Conservation (phyloP, 139 green algal genomes). For the Volvox africanus region DNA sequence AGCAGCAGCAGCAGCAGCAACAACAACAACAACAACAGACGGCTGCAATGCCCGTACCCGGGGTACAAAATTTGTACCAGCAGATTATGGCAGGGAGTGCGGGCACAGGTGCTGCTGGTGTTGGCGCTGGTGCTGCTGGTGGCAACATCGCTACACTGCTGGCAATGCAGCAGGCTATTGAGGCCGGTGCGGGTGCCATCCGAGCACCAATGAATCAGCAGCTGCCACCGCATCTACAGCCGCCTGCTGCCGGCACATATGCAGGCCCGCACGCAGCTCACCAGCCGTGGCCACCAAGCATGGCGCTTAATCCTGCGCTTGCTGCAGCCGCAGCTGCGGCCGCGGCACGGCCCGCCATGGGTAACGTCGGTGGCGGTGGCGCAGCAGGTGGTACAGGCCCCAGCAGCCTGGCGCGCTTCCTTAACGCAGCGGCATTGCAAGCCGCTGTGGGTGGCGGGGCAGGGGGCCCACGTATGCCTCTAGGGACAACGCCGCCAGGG, state of each 20-base stretch:
- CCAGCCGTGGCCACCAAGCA: background rate
- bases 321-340: slow-evolving; percentile 4
- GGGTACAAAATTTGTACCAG: background rate
- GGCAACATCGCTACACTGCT: background rate
- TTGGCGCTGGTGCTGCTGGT: background rate
- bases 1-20: slow-evolving; percentile 20
- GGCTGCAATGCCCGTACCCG: background rate
- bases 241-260: background rate
- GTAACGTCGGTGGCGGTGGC: too few relatives aligned
- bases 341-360: background rate
- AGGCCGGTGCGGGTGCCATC: background rate
- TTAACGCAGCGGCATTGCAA: slow-evolving; percentile 1
- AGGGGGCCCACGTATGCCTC: background rate
- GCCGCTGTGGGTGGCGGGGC: background rate
- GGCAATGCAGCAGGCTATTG: slow-evolving; percentile 9
- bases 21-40: slow-evolving; percentile 11
- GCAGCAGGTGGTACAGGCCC: background rate
- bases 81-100: slow-evolving; percentile 32
- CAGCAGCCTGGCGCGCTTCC: background rate
- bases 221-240: slow-evolving; percentile 18
- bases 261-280: background rate
- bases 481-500: background rate
- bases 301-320: slow-evolving; percentile 4
- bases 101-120: background rate
- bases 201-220: background rate